A percentile compares a stretch with the other conserved stretches of the same genome.
Evolutionary conservation across 225 moss, liverwort and hornwort genomes (phyloP).

Genomic region (Bryum argenteum): DNA sequence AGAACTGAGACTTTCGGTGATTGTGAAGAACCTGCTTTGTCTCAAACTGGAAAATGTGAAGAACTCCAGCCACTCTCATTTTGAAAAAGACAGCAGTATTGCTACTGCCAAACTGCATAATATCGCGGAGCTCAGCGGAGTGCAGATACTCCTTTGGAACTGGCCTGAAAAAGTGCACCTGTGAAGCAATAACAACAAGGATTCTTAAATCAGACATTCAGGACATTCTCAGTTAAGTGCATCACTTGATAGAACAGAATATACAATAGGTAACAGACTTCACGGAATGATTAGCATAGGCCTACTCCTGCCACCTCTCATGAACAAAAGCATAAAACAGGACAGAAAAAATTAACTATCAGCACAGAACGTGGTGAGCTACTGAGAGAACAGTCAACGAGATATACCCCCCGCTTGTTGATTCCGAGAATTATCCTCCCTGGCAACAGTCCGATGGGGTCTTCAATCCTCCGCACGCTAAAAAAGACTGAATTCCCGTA

Average conservation of each 20-base stretch:
- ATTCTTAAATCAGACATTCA: neutral
- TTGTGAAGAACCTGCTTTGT: constrained; percentile 70
- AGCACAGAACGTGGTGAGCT: constrained; percentile 6
- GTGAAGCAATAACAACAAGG: neutral
- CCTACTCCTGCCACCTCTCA: too few species aligned
- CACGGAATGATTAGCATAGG: neutral
- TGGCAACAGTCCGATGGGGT: constrained; percentile 92
- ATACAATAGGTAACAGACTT: neutral
- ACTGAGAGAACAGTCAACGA: constrained; percentile 5
- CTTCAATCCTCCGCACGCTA: constrained; percentile 94
- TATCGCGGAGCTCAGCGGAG: constrained; percentile 96
- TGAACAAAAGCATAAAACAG: neutral
- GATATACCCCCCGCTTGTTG: constrained; percentile 90
- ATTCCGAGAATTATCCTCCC: constrained; percentile 96
- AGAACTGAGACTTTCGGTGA: neutral
- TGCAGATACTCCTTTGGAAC: constrained; percentile 98
- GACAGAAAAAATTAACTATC: neutral
- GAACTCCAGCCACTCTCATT: constrained; percentile 96
- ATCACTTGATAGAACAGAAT: neutral
- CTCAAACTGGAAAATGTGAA: constrained; percentile 97
- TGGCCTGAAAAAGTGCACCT: constrained; percentile 98
- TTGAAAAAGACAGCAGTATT: constrained; percentile 98
- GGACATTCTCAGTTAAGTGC: constrained; percentile 20
- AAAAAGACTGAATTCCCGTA: constrained; percentile 98
- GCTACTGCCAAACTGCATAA: constrained; percentile 99